A percentile compares a stretch with the other conserved stretches of the same genome.
Evolutionary conservation across 108 stramenopile species (phyloP).

Genomic region (Bacterosira constricta): DNA sequence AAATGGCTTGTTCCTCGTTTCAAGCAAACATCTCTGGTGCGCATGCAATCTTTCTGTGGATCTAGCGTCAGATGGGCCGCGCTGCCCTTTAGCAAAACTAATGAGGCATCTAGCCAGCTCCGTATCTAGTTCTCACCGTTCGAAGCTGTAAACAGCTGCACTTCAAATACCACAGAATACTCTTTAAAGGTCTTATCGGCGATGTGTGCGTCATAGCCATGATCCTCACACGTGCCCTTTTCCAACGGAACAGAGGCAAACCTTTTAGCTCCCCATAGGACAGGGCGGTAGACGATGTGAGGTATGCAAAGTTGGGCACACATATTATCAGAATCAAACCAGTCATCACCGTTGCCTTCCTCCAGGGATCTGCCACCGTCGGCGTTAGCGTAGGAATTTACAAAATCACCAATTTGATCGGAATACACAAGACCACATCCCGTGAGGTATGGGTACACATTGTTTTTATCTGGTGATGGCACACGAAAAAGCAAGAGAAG

Average conservation of each 20-base stretch:
- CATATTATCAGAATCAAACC: conserved; percentile 15
- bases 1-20: too few relatives aligned
- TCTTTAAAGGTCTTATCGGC: conserved; percentile 57
- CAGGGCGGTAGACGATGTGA: conserved; percentile 38
- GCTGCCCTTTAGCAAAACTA: too few relatives aligned
- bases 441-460: conserved; percentile 47
- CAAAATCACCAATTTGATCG: conserved; percentile 42
- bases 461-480: conserved; percentile 36
- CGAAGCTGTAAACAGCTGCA: conserved; percentile 21
- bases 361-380: conserved; percentile 5
- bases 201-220: conserved; percentile 48
- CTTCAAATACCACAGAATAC: conserved; percentile 56
- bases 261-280: conserved; percentile 20
- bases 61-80: too few relatives aligned
- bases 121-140: too few relatives aligned
- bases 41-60: too few relatives aligned
- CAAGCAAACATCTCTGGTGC: too few relatives aligned
- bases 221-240: conserved; percentile 44
- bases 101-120: too few relatives aligned
- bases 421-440: conserved; percentile 57
- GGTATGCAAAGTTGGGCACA: conserved; percentile 65
- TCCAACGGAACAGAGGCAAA: conserved; percentile 22
- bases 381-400: conserved; percentile 11
- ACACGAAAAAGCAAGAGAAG: conserved; percentile 22
- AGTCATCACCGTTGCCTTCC: conserved; percentile 25